Conservation (phyloP, 345 rosid species). For the Hevea brasiliensis region DNA sequence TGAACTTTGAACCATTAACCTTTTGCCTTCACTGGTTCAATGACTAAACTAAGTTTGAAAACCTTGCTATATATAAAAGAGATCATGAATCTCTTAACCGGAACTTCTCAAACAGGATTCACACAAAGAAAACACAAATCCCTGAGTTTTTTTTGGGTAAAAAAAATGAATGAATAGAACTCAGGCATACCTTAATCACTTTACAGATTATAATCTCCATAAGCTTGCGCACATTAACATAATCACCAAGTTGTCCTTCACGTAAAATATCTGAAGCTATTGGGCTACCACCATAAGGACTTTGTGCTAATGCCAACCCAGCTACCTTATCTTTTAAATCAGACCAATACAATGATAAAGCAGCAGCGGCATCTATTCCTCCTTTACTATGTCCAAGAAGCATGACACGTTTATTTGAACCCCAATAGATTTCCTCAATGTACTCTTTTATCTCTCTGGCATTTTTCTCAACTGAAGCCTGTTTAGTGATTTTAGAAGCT, state of each 20-base stretch:
- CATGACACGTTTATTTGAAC: slow-evolving; percentile 81
- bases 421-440: slow-evolving; percentile 97
- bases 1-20: too few species aligned
- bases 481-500: slow-evolving; percentile 28
- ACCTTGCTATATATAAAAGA: neutral
- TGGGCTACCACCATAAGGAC: slow-evolving; percentile 96
- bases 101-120: neutral
- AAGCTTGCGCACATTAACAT: slow-evolving; percentile 69
- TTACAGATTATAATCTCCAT: slow-evolving; percentile 89
- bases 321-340: slow-evolving; percentile 96
- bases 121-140: neutral
- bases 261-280: slow-evolving; percentile 94
- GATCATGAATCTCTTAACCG: neutral
- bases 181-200: slow-evolving; percentile 73
- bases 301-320: slow-evolving; percentile 83
- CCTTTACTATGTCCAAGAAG: slow-evolving; percentile 99
- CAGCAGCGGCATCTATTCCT: slow-evolving; percentile 95
- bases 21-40: too few species aligned
- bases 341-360: slow-evolving; percentile 87
- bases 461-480: slow-evolving; percentile 98
- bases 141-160: neutral
- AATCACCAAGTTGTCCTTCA: slow-evolving; percentile 95
- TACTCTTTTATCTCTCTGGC: slow-evolving; percentile 91
- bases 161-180: neutral
- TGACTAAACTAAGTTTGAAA: too few species aligned